Evolutionary conservation across 805 yeast genomes (phyloP), one percentile per base, ranked within the genome.

Genomic region (Zygotorulaspora florentina): DNA sequence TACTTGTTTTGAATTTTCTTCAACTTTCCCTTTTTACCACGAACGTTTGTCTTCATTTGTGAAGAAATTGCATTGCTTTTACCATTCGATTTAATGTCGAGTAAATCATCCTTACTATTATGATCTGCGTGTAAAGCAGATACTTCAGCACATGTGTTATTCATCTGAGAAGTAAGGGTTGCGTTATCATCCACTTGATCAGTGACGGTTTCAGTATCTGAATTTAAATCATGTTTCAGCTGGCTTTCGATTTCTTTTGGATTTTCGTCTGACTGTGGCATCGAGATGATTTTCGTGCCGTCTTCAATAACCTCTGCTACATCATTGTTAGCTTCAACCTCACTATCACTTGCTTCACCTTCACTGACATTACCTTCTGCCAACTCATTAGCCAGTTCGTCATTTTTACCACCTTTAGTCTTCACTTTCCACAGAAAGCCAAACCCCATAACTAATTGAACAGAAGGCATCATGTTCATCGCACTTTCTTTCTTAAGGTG

Each of bases 381-480:
- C 9, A 30, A 39, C 13, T 42, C 45, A 10, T 50, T 43, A 12
- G 40, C 48, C 12, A 38, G 43, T 2, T 43, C 46, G 15, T 40
- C 38, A 25, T 45, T 51, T 28, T 41, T 39, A 20, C 50, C 45
- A 43, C 53, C 52, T 12, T 55, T 59, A 40, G 76, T 80, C 48
- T 84, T 84, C 1, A 80, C 71, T 47, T 82, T 68, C 85, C 95
- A 87, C 46, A 87, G 58, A 43, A 93, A 74, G 0, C 86, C 96
- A 55, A 90, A 73, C 0, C 99, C 99, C 93, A 93, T 85, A 1
- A 82, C 88, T 57, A 90, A 64, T 54, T 83, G 95, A n/a, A 83
- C 75, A 3, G 96, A 87, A 0, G 90, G 87, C 53, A 90, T 68
- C 52, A 70, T 76, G 15, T 73, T 75, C 57, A 80, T 82, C 23